Conservation (phyloP, 1,139 yeast genomes). For the Candida glucosophila region DNA sequence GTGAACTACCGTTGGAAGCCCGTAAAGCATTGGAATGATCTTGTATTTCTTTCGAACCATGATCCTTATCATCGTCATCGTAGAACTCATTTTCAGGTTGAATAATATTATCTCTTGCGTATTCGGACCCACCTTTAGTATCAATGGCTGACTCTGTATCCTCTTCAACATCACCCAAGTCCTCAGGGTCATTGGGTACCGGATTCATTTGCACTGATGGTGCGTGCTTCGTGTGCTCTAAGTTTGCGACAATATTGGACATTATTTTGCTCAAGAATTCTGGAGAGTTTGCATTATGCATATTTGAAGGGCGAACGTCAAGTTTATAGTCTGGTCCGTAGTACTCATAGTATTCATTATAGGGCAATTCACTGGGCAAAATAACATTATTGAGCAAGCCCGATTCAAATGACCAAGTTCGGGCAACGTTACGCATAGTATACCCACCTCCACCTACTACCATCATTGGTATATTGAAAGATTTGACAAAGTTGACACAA, state of each 20-base stretch:
- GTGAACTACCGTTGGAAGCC: slow-evolving; percentile 2
- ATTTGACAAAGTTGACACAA: slow-evolving; percentile 83
- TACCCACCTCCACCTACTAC: slow-evolving; percentile 98
- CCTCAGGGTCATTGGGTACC: slow-evolving; percentile 83
- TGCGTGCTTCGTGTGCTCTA: slow-evolving; percentile 85
- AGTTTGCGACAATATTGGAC: slow-evolving; percentile 65
- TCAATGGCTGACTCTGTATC: slow-evolving; percentile 69
- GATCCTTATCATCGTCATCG: slow-evolving; percentile 50
- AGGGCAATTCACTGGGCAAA: slow-evolving; percentile 79
- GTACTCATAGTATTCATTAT: slow-evolving; percentile 93
- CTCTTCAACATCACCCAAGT: slow-evolving; percentile 75
- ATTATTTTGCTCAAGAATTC: slow-evolving; percentile 84
- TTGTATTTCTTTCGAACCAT: slow-evolving; percentile 27
- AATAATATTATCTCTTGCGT: slow-evolving; percentile 67
- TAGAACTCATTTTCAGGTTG: slow-evolving; percentile 63
- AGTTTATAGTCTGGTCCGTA: slow-evolving; percentile 93
- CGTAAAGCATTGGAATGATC: slow-evolving; percentile 1
- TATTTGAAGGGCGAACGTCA: slow-evolving; percentile 90
- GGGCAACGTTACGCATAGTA: slow-evolving; percentile 92
- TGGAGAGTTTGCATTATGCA: slow-evolving; percentile 93
- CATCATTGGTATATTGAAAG: slow-evolving; percentile 81
- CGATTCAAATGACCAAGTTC: slow-evolving; percentile 94
- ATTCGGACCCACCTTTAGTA: slow-evolving; percentile 85
- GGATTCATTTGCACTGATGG: slow-evolving; percentile 92
- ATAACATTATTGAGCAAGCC: slow-evolving; percentile 76